Conservation (phyloP, 371 early-diverging fungal genomes). For the Funneliformis caledonium region DNA sequence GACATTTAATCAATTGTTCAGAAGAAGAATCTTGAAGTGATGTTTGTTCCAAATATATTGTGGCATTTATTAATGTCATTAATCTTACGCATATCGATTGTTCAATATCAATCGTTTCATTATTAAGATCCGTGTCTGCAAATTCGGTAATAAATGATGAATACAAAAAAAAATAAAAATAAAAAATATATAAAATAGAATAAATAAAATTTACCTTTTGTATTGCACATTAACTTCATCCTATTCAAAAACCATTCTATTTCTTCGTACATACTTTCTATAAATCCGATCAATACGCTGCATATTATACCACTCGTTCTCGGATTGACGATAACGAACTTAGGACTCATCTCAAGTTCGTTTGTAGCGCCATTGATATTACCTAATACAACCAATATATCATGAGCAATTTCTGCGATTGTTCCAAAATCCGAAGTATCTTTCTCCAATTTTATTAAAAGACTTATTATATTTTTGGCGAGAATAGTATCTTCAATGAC, state of each 20-base stretch:
- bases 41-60: constrained; percentile 48
- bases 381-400: constrained; percentile 48
- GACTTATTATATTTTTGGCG: constrained; percentile 46
- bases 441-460: constrained; percentile 46
- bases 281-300: constrained; percentile 46
- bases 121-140: background rate
- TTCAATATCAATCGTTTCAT: constrained; percentile 45
- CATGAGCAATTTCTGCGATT: constrained; percentile 44
- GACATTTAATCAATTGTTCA: constrained; percentile 52
- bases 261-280: constrained; percentile 52
- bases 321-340: constrained; percentile 49
- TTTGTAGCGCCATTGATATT: constrained; percentile 42
- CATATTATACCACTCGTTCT: constrained; percentile 46
- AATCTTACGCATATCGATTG: constrained; percentile 45
- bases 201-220: background rate
- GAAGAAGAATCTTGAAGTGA: constrained; percentile 47
- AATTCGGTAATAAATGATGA: background rate
- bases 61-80: constrained; percentile 42
- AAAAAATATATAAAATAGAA: background rate
- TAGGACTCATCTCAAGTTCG: constrained; percentile 32
- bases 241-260: constrained; percentile 53
- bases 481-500: constrained; percentile 49
- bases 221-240: constrained; percentile 47
- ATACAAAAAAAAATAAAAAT: background rate
- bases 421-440: constrained; percentile 47